A percentile compares a stretch with the other conserved stretches of the same genome.
These are phyloP conservation scores for Lactarius indigo DNA, from an alignment of 768 basidiomycete species.

Conservation along the genomic window DNA sequence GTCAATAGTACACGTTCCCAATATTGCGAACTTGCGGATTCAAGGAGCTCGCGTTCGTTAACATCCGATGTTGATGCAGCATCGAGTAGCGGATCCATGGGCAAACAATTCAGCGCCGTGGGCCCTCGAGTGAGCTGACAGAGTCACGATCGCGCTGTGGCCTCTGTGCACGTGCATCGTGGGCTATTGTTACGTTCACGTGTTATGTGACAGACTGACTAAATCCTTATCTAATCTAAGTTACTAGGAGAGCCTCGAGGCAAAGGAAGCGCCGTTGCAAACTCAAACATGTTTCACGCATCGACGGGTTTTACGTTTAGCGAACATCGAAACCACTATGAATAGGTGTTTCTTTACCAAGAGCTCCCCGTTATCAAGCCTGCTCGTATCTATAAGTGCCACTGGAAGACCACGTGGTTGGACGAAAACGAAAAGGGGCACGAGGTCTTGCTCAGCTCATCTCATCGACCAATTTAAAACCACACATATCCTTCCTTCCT, in stretches of 20 bases:
- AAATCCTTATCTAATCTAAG: too few relatives aligned
- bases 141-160: not conserved
- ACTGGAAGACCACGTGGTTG: not conserved
- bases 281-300: not conserved
- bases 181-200: too few relatives aligned
- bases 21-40: slow-evolving; percentile 18
- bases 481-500: not conserved
- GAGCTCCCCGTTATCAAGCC: too few relatives aligned
- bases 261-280: not conserved
- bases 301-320: not conserved
- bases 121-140: not conserved
- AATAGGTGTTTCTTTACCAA: too few relatives aligned
- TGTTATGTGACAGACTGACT: too few relatives aligned
- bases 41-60: slow-evolving; percentile 20
- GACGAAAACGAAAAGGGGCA: not conserved
- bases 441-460: not conserved
- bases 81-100: slow-evolving; percentile 6
- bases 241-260: not conserved
- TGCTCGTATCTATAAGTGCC: too few relatives aligned
- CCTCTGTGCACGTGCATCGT: not conserved
- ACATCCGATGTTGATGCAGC: slow-evolving; percentile 18
- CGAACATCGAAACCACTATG: not conserved
- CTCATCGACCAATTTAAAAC: not conserved
- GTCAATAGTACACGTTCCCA: slow-evolving; percentile 11
- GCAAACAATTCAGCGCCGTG: not conserved